Base-by-base conservation (phyloP, 2,329 filamentous ascomycete species). In the Penicillium sp. region DNA sequence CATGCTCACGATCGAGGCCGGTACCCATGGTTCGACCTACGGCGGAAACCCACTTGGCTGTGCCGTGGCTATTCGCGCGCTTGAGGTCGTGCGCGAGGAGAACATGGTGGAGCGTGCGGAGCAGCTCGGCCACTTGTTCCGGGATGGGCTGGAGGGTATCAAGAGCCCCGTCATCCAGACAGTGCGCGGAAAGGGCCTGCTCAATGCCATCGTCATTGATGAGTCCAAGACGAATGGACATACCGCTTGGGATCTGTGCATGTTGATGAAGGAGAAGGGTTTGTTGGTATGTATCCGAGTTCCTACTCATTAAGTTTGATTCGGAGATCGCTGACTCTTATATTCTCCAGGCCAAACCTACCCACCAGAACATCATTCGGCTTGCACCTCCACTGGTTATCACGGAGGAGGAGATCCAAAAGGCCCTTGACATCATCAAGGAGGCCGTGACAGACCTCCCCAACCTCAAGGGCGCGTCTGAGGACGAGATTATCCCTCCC, bases 1-100 rank as follows among this genome's bases (percentile, higher is more conserved):
- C 63, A 97, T 99, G 93, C 84, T 97, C 65, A 94, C 93, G 10
- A 83, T 99, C 63, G 94, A 99, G 82, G 91, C 94, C 27, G 94
- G 94, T 59, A 97, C 94, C 27, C 94, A 99, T 77, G 94, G 94
- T 49, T 96, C 91, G 42, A 99, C 94, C n/a, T 99, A 97, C 72
- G 94, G 94, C 61, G 94, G 94, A 50, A 99, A 99, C 78, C 94
- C 94, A 19, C 83, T 99, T 13, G 94, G 93, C 25, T 97, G 92
- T 68, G 94, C 94, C 40, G 91, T 99, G 31, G 95, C 93, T 25
- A 96, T 99, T 72, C 90, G 93, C 62, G 94, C 94, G 21, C 83
- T 99, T 45, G 93, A 99, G 81, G 85, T 99, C 54, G 88, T 99
- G 67, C 86, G 93, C 71, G 94, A 99, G 74, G 93, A 96, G 78